Conservation (phyloP, 257 asterid genomes). For the Capsicum rhomboideum region DNA sequence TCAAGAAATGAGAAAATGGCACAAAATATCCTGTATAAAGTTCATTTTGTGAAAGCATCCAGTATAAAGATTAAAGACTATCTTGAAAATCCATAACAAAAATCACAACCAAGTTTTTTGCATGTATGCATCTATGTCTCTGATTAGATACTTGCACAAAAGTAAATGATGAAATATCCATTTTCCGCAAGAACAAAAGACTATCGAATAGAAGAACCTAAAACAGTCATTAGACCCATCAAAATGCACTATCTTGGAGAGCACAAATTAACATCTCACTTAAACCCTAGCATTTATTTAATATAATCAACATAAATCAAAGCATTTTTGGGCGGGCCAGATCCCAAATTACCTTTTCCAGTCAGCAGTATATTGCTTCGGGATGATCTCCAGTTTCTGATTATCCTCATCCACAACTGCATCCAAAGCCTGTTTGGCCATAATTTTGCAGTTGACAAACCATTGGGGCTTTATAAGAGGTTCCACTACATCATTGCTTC, state of each 20-base stretch:
- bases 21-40: neutral
- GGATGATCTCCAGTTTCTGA: slow-evolving; percentile 58
- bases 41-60: neutral
- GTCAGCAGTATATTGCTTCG: slow-evolving; percentile 71
- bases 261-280: neutral
- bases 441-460: slow-evolving; percentile 75
- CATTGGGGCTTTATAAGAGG: slow-evolving; percentile 91
- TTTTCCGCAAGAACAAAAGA: neutral
- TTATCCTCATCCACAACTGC: slow-evolving; percentile 55
- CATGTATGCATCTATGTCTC: neutral
- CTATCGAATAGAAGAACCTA: neutral
- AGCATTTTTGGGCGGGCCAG: neutral
- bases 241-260: neutral
- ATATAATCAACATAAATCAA: neutral
- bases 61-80: neutral
- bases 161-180: neutral
- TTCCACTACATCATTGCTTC: slow-evolving; percentile 76
- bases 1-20: neutral
- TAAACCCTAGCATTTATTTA: neutral
- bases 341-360: slow-evolving; percentile 55
- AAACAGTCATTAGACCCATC: neutral
- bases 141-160: neutral
- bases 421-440: slow-evolving; percentile 80
- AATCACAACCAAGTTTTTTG: neutral
- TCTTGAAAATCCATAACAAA: neutral